phyloP scores from a whole-genome alignment of 768 basidiomycete species.

The Amanita rimosa region DNA sequence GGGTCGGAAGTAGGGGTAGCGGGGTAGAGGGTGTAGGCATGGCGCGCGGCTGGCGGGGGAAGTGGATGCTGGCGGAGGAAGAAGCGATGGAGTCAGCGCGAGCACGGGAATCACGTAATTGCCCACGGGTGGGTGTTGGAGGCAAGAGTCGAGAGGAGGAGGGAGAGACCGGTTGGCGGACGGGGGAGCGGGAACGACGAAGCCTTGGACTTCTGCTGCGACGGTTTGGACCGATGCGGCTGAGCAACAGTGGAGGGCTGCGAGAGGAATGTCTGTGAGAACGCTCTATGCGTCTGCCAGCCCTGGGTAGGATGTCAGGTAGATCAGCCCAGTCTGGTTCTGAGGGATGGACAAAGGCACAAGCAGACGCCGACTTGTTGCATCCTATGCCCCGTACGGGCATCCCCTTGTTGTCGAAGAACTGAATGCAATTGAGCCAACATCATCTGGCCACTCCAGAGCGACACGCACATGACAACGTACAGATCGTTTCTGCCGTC shows the following conservation, averaged over 20 bases:
- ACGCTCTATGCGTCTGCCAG: not conserved
- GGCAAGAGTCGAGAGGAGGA: not conserved
- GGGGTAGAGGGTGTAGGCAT: not conserved
- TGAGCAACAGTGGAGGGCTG: not conserved
- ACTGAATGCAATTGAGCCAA: not conserved
- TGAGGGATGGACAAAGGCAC: constrained; percentile 18
- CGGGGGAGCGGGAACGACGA: not conserved
- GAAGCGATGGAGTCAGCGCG: constrained; percentile 7
- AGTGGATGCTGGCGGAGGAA: constrained; percentile 3
- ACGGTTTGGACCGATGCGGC: not conserved
- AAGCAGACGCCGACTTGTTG: constrained; percentile 1
- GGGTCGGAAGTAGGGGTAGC: constrained; percentile 11
- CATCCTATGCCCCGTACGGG: constrained; percentile 7
- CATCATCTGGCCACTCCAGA: not conserved
- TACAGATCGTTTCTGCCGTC: not conserved
- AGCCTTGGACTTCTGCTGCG: not conserved
- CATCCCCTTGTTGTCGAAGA: constrained; percentile 10
- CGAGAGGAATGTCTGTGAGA: not conserved
- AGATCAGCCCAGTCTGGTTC: constrained; percentile 15
- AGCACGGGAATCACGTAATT: constrained; percentile 1
- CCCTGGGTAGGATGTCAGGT: not conserved
- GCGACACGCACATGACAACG: not conserved
- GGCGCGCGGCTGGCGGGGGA: not conserved
- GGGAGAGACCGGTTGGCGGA: not conserved
- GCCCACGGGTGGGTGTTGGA: not conserved